Percentiles rank a stretch among this genome's conserved stretches.
phyloP scores from a whole-genome alignment of 345 rosid species.

The Ailanthus altissimus region DNA sequence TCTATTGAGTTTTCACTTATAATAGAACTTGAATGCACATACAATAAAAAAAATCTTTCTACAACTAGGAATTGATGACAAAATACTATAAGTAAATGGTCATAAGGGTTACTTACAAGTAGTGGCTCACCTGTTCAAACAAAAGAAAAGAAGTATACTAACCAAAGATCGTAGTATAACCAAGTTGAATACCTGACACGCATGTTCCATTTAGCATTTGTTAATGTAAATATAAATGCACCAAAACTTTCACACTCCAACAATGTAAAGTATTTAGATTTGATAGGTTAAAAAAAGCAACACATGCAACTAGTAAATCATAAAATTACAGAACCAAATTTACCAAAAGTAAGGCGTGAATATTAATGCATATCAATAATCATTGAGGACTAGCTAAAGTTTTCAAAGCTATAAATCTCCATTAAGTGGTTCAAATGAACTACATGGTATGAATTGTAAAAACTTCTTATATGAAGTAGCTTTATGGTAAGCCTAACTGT shows the following conservation, averaged over 20 bases:
- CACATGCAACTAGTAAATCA: neutral
- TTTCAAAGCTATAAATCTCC: constrained; percentile 71
- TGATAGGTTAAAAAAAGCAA: too few species aligned
- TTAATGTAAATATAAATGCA: too few species aligned
- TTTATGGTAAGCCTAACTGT: too few species aligned
- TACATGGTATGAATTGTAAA: constrained; percentile 36
- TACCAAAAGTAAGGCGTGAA: neutral
- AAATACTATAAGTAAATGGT: neutral
- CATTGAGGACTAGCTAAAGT: constrained; percentile 61
- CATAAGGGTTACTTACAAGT: neutral
- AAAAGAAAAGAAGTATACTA: constrained; percentile 91
- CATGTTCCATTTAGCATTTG: neutral
- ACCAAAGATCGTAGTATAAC: constrained; percentile 87
- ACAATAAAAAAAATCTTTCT: too few species aligned
- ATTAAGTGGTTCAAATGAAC: constrained; percentile 91
- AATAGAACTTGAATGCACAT: too few species aligned
- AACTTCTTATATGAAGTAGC: too few species aligned
- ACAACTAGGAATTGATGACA: constrained; percentile 1
- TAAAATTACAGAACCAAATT: constrained; percentile 1
- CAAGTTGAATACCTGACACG: constrained; percentile 84
- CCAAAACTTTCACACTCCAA: constrained; percentile 15
- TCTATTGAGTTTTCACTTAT: too few species aligned
- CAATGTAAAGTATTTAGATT: too few species aligned
- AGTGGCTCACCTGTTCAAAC: constrained; percentile 69
- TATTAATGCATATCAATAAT: constrained; percentile 53